Percentiles rank a stretch among this genome's conserved stretches.
Evolutionary conservation across 2,329 filamentous ascomycete species (phyloP).

Genomic region (Magnaporthiopsis rhizophila): DNA sequence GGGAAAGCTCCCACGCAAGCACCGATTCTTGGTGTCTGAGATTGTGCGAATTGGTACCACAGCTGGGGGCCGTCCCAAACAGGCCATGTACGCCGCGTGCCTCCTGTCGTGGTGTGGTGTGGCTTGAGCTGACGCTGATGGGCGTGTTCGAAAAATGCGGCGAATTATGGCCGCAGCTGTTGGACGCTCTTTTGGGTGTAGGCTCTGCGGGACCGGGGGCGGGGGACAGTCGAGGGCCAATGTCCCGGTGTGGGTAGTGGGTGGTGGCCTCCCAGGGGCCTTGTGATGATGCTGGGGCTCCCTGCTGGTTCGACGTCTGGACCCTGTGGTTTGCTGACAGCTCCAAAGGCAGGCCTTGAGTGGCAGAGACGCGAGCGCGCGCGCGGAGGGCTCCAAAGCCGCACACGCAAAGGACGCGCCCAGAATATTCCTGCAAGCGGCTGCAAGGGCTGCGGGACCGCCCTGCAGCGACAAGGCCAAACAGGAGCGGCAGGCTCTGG

Average conservation of each 20-base stretch:
- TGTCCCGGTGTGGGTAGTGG: neutral
- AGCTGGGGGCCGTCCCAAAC: neutral
- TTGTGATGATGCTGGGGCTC: neutral
- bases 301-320: neutral
- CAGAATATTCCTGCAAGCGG: neutral
- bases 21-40: neutral
- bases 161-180: neutral
- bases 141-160: neutral
- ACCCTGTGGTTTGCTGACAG: neutral
- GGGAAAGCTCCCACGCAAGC: neutral
- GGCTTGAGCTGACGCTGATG: neutral
- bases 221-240: neutral
- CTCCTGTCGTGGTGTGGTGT: neutral
- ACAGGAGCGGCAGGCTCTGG: neutral
- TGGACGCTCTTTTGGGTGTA: neutral
- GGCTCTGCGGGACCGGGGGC: neutral
- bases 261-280: neutral
- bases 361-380: neutral
- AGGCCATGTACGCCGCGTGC: neutral
- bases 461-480: neutral
- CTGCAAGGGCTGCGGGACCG: neutral
- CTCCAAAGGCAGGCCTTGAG: neutral
- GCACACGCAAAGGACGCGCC: neutral
- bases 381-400: neutral
- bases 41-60: neutral